A percentile compares a stretch with the other conserved stretches of the same genome.
Evolutionary conservation across 352 stramenopile genomes (phyloP).

Genomic region (Globisporangium barbulae): DNA sequence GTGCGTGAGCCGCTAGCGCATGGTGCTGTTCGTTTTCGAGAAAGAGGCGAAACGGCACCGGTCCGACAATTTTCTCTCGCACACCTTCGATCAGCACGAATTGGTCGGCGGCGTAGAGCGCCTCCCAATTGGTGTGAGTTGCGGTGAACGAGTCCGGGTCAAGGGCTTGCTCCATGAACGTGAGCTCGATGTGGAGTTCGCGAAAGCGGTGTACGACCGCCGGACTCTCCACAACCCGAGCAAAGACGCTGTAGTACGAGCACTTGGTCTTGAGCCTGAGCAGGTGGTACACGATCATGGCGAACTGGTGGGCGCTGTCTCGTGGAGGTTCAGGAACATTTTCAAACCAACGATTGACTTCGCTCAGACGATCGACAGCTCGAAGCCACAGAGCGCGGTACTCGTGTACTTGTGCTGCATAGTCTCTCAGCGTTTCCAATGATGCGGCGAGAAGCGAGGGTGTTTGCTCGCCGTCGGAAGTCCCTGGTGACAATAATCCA

Average conservation of each 20-base stretch:
- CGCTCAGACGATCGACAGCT: background rate
- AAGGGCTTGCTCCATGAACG: slow-evolving; percentile 2
- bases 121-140: background rate
- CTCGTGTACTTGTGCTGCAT: background rate
- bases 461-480: too few species aligned
- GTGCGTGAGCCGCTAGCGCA: background rate
- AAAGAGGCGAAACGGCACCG: background rate
- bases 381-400: background rate
- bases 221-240: background rate
- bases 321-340: background rate
- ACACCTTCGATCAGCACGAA: background rate
- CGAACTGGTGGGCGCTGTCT: background rate
- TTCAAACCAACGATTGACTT: background rate
- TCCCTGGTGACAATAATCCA: background rate
- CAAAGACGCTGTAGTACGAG: background rate
- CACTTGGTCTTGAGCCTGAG: background rate
- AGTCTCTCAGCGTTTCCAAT: slow-evolving; percentile 4
- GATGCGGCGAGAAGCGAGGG: background rate
- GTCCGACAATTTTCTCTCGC: background rate
- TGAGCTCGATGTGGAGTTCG: slow-evolving; percentile 6
- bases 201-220: background rate
- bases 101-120: background rate
- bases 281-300: slow-evolving; percentile 1
- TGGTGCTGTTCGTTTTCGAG: background rate
- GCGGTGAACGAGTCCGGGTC: background rate